Evolutionary conservation across 2,329 filamentous ascomycete species (phyloP).

Genomic region (Alternaria burnsii): DNA sequence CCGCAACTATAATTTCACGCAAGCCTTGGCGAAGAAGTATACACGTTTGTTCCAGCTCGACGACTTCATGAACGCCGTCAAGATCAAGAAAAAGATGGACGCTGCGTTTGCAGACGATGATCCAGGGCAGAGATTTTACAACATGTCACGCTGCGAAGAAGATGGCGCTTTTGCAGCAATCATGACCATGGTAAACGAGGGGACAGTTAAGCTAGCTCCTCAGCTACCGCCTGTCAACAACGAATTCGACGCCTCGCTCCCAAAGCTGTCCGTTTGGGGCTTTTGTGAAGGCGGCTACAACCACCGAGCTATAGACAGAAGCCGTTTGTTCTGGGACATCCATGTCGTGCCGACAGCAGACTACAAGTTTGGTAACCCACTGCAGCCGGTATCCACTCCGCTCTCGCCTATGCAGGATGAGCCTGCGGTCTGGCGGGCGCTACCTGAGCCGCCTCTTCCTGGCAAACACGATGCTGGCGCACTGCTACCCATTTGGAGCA

Average conservation of each 20-base stretch:
- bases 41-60: conserved; percentile 60
- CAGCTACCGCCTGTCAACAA: conserved; percentile 65
- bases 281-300: conserved; percentile 77
- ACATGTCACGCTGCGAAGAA: conserved; percentile 64
- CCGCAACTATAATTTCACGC: conserved; percentile 69
- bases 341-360: conserved; percentile 64
- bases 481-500: conserved; percentile 74
- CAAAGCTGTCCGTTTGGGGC: conserved; percentile 66
- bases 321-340: conserved; percentile 70
- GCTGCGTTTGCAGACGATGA: conserved; percentile 54
- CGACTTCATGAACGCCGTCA: conserved; percentile 61
- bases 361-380: conserved; percentile 66
- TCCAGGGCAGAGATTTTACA: conserved; percentile 42
- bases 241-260: conserved; percentile 51
- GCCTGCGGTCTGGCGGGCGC: conserved; percentile 23
- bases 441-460: conserved; percentile 42
- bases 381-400: conserved; percentile 56
- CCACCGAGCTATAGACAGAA: conserved; percentile 72
- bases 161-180: conserved; percentile 74
- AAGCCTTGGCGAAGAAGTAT: conserved; percentile 65
- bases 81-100: conserved; percentile 70
- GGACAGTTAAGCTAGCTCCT: conserved; percentile 64
- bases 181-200: conserved; percentile 69
- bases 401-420: conserved; percentile 16
- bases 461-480: conserved; percentile 51